Conservation (phyloP, 208 protist genomes). For the Histomonas meleagridis region DNA sequence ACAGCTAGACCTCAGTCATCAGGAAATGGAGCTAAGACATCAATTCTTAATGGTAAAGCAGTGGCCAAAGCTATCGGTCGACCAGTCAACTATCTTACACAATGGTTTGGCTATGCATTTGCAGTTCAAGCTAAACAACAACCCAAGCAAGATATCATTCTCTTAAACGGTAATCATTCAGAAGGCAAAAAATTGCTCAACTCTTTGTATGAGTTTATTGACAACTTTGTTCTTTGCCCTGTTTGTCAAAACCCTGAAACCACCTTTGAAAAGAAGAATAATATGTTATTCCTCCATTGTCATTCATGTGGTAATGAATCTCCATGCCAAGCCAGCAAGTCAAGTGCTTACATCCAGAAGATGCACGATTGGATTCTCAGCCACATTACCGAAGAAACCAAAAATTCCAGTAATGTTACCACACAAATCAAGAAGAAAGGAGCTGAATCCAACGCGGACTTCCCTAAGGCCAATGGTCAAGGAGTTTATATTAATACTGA, state of each 20-base stretch:
- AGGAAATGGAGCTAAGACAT: slow-evolving; percentile 18
- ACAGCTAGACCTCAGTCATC: background rate
- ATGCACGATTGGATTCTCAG: background rate
- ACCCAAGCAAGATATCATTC: background rate
- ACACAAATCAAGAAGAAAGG: background rate
- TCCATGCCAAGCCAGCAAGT: background rate
- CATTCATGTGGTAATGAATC: background rate
- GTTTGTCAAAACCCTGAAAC: slow-evolving; percentile 20
- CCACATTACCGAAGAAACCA: background rate
- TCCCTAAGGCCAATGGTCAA: background rate
- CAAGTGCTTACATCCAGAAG: background rate
- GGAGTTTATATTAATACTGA: background rate
- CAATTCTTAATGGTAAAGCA: background rate
- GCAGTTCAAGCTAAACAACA: background rate
- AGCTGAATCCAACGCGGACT: background rate
- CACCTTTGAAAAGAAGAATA: background rate
- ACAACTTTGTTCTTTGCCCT: slow-evolving; percentile 25
- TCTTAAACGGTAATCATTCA: background rate
- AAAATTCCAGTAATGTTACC: too few relatives aligned
- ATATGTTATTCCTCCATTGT: background rate
- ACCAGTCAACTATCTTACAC: background rate
- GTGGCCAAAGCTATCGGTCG: slow-evolving; percentile 22
- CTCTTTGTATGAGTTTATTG: background rate
- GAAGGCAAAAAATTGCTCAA: background rate
- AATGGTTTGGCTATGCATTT: background rate